A percentile compares a stretch with the other conserved stretches of the same genome.
These are phyloP conservation scores for Pestalotiopsis sp. DNA, from an alignment of 2,329 filamentous ascomycete genomes.

Conservation along the genomic window DNA sequence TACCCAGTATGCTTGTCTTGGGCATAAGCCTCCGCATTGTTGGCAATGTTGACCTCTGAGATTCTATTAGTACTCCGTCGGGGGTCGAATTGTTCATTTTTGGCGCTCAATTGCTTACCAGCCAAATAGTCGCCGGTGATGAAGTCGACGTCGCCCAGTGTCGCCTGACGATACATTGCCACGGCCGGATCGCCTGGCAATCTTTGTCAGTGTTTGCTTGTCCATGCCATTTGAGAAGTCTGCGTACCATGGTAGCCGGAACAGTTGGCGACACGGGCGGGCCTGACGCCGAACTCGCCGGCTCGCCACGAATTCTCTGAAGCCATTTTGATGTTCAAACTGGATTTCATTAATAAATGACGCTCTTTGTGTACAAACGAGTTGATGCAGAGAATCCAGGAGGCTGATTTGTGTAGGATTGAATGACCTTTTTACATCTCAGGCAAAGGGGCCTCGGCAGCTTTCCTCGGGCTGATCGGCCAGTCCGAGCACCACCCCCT, in stretches of 20 bases:
- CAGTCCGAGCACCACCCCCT: background rate
- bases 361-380: background rate
- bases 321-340: background rate
- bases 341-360: background rate
- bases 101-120: background rate
- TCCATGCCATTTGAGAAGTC: background rate
- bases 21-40: slow-evolving; percentile 21
- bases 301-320: background rate
- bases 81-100: background rate
- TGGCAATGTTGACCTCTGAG: slow-evolving; percentile 22
- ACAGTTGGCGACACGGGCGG: slow-evolving; percentile 1
- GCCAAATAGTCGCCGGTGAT: slow-evolving; percentile 19
- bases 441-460: background rate
- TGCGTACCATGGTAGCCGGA: slow-evolving; percentile 6
- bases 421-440: background rate
- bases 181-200: background rate
- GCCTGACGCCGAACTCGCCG: slow-evolving; percentile 3
- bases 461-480: background rate
- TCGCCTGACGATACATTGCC: slow-evolving; percentile 4
- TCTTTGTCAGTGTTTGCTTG: background rate
- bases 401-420: background rate
- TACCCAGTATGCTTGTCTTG: slow-evolving; percentile 24
- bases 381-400: background rate
- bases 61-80: background rate
- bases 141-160: slow-evolving; percentile 14